Conservation (phyloP, 371 early-diverging fungal genomes). For the Mucor velutinosus region DNA sequence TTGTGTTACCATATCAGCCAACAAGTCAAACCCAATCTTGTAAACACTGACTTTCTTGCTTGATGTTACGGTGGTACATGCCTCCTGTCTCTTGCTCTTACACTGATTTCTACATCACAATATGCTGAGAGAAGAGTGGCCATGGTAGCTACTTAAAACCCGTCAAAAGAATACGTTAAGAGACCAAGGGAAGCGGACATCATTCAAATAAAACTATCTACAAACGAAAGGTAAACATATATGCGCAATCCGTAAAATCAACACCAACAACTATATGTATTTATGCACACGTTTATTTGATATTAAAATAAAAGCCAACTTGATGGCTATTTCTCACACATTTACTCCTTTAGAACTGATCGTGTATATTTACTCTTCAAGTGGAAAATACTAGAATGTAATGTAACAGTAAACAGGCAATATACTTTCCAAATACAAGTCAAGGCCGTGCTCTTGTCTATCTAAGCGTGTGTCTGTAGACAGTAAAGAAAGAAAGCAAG, state of each 20-base stretch:
- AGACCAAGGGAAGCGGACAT: neutral
- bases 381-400: neutral
- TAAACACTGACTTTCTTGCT: neutral
- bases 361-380: neutral
- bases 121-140: neutral
- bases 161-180: neutral
- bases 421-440: neutral
- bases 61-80: neutral
- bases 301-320: conserved; percentile 1
- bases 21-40: neutral
- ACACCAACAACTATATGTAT: neutral
- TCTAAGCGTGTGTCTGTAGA: neutral
- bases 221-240: neutral
- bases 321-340: neutral
- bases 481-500: neutral
- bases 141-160: neutral
- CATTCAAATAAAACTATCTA: neutral
- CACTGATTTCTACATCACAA: neutral
- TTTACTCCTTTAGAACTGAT: neutral
- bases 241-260: conserved; percentile 1
- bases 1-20: neutral
- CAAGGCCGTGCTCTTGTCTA: neutral
- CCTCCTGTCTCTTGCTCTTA: neutral
- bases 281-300: neutral
- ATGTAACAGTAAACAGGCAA: neutral